phyloP scores from a whole-genome alignment of 768 basidiomycete genomes.

The Leucosporidium yakuticum region DNA sequence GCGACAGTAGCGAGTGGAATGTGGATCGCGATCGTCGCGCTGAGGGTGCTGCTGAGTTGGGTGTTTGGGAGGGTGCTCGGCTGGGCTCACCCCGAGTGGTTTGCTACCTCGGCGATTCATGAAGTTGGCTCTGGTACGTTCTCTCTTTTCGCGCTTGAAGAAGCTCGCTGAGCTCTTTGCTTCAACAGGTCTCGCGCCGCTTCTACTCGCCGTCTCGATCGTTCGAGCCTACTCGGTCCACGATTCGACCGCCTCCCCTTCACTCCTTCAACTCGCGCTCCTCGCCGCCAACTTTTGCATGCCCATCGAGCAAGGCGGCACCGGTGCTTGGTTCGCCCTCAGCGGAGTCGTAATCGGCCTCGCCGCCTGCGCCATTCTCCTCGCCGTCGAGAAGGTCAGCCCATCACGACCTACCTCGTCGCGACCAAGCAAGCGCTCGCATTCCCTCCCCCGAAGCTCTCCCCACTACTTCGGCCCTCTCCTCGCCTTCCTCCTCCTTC shows the following conservation, averaged over 20 bases:
- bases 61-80: conserved; percentile 20
- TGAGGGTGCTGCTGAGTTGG: conserved; percentile 2
- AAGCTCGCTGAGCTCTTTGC: not conserved
- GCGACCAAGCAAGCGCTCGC: not conserved
- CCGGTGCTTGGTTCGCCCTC: conserved; percentile 9
- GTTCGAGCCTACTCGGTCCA: not conserved
- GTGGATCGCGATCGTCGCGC: conserved; percentile 12
- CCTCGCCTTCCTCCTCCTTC: not conserved
- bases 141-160: too few species aligned
- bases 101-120: conserved; percentile 21
- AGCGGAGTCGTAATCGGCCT: conserved; percentile 11
- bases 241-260: not conserved
- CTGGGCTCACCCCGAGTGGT: conserved; percentile 16
- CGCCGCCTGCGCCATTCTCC: not conserved
- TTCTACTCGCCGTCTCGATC: conserved; percentile 13
- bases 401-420: not conserved
- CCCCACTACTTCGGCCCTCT: not conserved
- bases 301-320: conserved; percentile 5
- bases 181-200: conserved; percentile 10
- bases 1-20: not conserved
- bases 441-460: too few species aligned
- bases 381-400: not conserved
- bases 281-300: conserved; percentile 6
- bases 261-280: not conserved
- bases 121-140: conserved; percentile 18